Evolutionary conservation across 352 stramenopile species (phyloP).

Genomic region (Phytopythium montanum): DNA sequence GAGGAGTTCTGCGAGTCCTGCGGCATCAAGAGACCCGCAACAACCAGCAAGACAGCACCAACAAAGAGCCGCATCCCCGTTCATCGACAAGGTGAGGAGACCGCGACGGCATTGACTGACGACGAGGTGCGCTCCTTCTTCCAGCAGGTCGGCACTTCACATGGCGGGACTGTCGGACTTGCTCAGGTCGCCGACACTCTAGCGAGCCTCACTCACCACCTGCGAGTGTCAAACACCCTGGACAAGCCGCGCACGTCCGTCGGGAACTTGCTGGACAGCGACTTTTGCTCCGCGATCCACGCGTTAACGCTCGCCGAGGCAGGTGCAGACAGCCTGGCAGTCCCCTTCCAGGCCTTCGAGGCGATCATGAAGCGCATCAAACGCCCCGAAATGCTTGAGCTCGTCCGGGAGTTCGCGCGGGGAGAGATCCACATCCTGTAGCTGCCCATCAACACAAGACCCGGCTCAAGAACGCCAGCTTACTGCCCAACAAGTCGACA

Average conservation of each 20-base stretch:
- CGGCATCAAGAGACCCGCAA: neutral
- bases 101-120: neutral
- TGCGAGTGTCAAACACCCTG: constrained; percentile 3
- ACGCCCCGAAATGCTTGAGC: constrained; percentile 30
- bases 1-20: neutral
- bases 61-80: neutral
- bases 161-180: constrained; percentile 42
- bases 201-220: constrained; percentile 40
- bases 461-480: neutral
- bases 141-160: neutral
- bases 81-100: too few relatives aligned
- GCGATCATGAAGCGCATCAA: neutral
- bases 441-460: neutral
- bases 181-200: constrained; percentile 28
- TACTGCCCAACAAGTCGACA: neutral
- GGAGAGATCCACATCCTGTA: constrained; percentile 65
- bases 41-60: neutral
- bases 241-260: neutral
- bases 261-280: constrained; percentile 3
- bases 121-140: neutral
- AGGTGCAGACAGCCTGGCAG: neutral
- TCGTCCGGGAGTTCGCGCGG: constrained; percentile 45
- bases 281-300: constrained; percentile 5
- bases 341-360: constrained; percentile 7
- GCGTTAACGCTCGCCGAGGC: neutral